A percentile compares a stretch with the other conserved stretches of the same genome.
Conservation (phyloP, 768 basidiomycete species). For the Naematelia aurantialba region DNA sequence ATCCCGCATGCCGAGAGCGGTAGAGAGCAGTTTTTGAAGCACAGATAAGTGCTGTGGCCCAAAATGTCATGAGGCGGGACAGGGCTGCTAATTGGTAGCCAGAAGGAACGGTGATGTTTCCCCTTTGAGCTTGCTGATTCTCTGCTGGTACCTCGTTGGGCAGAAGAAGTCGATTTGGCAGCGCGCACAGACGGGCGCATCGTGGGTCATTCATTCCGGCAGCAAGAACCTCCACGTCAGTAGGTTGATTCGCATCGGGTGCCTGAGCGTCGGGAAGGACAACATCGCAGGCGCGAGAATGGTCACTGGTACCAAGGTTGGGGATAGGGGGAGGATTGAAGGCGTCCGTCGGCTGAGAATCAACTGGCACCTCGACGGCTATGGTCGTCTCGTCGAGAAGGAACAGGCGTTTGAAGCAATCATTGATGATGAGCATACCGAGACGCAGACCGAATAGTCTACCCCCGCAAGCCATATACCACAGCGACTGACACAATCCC, state of each 20-base stretch:
- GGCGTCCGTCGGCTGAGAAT: background rate
- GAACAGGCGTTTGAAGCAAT: background rate
- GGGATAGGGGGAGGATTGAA: background rate
- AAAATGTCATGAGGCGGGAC: background rate
- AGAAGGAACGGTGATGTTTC: background rate
- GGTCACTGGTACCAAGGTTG: background rate
- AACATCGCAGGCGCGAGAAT: background rate
- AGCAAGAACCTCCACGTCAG: background rate
- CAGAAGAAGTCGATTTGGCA: constrained; percentile 1
- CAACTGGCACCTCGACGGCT: background rate
- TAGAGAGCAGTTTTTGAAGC: background rate
- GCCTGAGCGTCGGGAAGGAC: too few species aligned
- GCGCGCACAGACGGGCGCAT: background rate
- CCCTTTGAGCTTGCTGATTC: background rate
- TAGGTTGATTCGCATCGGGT: too few species aligned
- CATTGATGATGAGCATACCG: constrained; percentile 2
- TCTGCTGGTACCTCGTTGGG: background rate
- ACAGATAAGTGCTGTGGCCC: background rate
- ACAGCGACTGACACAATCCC: background rate
- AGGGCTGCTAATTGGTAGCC: background rate
- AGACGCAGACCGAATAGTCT: background rate
- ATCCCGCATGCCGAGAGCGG: background rate
- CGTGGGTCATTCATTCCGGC: background rate
- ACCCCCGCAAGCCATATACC: background rate
- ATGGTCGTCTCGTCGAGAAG: background rate